Base-by-base conservation (phyloP, 2,329 filamentous ascomycete species). In the Colletotrichum tanaceti region DNA sequence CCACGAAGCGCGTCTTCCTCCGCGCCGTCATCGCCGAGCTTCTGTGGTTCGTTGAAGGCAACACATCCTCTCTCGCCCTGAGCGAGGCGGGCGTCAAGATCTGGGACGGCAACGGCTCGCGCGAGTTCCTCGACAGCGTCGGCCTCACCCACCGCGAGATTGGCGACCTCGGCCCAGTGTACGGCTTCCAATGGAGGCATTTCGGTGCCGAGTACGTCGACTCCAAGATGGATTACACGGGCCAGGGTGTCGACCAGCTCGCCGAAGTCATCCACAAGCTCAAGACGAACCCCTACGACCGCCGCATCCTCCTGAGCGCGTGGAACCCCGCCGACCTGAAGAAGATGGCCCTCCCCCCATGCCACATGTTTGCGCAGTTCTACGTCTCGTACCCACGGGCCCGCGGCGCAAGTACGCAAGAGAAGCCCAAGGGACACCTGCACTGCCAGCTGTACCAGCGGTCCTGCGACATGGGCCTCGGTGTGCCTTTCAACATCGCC, bases 151-250 rank as follows among this genome's bases (percentile, higher is more conserved):
- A 97, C 77, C 93, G 95, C 68, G 93, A 89, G 60, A 92, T 90
- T 22, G 96, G 96, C 72, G 96, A 99, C 76, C 85, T 99, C 0
- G 96, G 96, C 0, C 96, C 96, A 38, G 94, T 98, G 0, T 99
- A 99, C 78, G 96, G 96, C 1, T 99, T 99, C 82, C 96, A 99
- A 81, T 99, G 96, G 96, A 92, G 96, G 3, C 95, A 98, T 80
- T 99, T 99, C 75, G 96, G 96, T 58, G 96, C 96, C 5, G 89
- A 93, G 70, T 99, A 99, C 78, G 83, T 90, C 20, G 91, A 95
- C 75, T 87, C 90, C 16, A 84, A 89, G 72, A 87, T 91, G 0
- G 93, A 98, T 77, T 99, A 99, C 80, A 86, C 89, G 0, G 94
- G 93, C 0, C 86, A 97, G 77, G 96, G 96, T 20, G 93, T 98